Conservation (phyloP, 75 land plant species). For the Picea sitchensis region DNA sequence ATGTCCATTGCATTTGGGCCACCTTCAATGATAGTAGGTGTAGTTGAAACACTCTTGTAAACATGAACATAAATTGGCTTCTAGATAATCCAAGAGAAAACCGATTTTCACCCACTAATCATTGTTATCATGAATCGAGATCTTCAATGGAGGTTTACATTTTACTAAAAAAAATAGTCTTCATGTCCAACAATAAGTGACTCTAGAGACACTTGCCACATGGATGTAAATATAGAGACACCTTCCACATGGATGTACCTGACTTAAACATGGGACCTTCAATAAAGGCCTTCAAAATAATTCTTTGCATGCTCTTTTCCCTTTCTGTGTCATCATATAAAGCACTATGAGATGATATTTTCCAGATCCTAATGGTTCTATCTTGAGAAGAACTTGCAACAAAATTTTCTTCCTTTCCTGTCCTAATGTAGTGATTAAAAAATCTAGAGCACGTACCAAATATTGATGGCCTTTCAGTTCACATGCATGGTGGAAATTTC, state of each 20-base stretch:
- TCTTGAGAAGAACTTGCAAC: conserved; percentile 95
- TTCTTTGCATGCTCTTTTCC: conserved; percentile 19
- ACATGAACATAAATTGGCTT: no score
- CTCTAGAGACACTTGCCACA: conserved; percentile 82
- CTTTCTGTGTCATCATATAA: conserved; percentile 4
- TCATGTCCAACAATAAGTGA: conserved; percentile 96
- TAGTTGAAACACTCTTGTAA: no score
- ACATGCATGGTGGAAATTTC: conserved; percentile 74
- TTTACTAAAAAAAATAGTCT: conserved; percentile 93
- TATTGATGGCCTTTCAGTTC: conserved; percentile 91
- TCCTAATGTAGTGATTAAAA: conserved; percentile 46
- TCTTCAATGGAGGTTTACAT: conserved; percentile 72
- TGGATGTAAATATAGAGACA: conserved; percentile 69
- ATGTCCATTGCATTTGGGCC: no score
- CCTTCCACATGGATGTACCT: conserved; percentile 58
- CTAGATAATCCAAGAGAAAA: no score
- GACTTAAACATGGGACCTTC: conserved; percentile 74
- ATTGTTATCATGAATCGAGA: conserved; percentile 13
- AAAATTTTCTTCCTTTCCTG: conserved; percentile 30
- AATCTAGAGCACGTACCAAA: conserved; percentile 88
- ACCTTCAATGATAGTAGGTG: no score
- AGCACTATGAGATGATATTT: conserved; percentile 31
- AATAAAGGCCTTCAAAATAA: conserved; percentile 70
- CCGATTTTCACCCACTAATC: conserved; percentile 38
- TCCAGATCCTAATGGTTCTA: conserved; percentile 89